Percentiles rank a stretch among this genome's conserved stretches.
Conservation (phyloP, 1,139 yeast genomes). For the Debaryomycetaceae sp. region DNA sequence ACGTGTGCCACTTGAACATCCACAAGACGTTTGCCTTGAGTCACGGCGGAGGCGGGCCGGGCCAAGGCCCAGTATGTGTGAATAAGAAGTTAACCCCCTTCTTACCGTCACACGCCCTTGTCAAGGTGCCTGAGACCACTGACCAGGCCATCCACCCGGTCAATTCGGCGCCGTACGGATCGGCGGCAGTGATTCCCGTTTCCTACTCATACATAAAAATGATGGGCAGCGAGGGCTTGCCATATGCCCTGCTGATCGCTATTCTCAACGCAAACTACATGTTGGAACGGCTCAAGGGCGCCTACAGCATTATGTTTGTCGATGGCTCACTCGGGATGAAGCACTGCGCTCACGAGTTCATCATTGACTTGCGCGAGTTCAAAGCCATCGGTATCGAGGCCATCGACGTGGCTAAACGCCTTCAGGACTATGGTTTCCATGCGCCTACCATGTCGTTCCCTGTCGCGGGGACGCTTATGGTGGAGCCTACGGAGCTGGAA, state of each 20-base stretch:
- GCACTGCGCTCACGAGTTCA: constrained; percentile 95
- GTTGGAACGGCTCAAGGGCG: constrained; percentile 63
- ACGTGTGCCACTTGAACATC: constrained; percentile 90
- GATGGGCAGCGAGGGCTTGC: constrained; percentile 80
- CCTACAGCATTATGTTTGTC: constrained; percentile 70
- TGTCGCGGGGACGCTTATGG: constrained; percentile 93
- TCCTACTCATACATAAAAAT: constrained; percentile 91
- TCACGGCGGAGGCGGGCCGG: constrained; percentile 99
- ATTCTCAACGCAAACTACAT: constrained; percentile 93
- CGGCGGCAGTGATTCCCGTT: constrained; percentile 87
- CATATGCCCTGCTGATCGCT: constrained; percentile 78
- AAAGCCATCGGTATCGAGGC: constrained; percentile 82
- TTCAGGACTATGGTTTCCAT: constrained; percentile 97
- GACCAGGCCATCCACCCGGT: constrained; percentile 62
- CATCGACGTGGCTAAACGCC: constrained; percentile 89
- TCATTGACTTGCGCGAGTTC: constrained; percentile 80
- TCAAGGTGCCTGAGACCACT: constrained; percentile 45
- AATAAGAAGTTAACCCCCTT: constrained; percentile 70
- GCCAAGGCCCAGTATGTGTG: constrained; percentile 97
- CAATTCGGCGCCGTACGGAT: constrained; percentile 91
- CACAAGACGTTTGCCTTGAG: constrained; percentile 97
- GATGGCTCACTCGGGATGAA: constrained; percentile 46
- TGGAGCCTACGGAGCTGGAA: constrained; percentile 96
- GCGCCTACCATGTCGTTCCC: constrained; percentile 99
- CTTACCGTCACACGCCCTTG: constrained; percentile 69